These are phyloP conservation scores for Artemisia annua DNA, from an alignment of 129 eudicot genomes.

Conservation along the genomic window DNA sequence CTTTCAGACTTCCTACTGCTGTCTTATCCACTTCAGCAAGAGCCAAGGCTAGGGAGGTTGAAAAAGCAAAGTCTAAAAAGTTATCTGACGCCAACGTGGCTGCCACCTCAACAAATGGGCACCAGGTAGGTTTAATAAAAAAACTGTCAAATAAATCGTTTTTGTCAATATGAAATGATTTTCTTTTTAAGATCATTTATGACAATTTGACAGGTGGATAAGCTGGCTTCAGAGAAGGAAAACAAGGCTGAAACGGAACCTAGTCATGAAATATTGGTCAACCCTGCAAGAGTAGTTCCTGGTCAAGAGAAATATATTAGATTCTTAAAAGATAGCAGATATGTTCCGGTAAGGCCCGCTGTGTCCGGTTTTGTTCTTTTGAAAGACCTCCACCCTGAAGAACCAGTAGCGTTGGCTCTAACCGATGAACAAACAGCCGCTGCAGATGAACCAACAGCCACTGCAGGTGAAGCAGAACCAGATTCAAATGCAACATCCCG, in stretches of 20 bases:
- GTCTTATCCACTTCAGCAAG: slow-evolving; percentile 81
- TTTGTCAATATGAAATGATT: background rate
- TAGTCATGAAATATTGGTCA: slow-evolving; percentile 57
- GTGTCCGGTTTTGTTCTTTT: slow-evolving; percentile 85
- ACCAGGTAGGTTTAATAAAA: too few species aligned
- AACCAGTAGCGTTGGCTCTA: slow-evolving; percentile 75
- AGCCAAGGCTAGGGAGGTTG: slow-evolving; percentile 91
- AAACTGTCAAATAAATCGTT: too few species aligned
- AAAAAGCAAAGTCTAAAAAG: slow-evolving; percentile 60
- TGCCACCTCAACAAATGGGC: slow-evolving; percentile 17
- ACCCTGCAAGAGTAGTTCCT: slow-evolving; percentile 92
- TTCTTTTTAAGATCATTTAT: background rate
- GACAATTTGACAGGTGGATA: slow-evolving; percentile 54
- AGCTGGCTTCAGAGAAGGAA: slow-evolving; percentile 56
- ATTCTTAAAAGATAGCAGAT: slow-evolving; percentile 76
- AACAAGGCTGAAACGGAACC: slow-evolving; percentile 83
- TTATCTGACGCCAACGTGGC: slow-evolving; percentile 34
- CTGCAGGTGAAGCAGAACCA: background rate
- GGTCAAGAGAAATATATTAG: slow-evolving; percentile 83
- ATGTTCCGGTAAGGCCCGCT: slow-evolving; percentile 72
- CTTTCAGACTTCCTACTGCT: slow-evolving; percentile 81
- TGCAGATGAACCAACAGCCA: slow-evolving; percentile 44
- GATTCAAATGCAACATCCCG: too few species aligned
- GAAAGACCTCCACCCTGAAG: slow-evolving; percentile 63
- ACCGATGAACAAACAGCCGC: slow-evolving; percentile 63